Evolutionary conservation across 179 eudicot species (phyloP).

Genomic region (Corrigiola litoralis): DNA sequence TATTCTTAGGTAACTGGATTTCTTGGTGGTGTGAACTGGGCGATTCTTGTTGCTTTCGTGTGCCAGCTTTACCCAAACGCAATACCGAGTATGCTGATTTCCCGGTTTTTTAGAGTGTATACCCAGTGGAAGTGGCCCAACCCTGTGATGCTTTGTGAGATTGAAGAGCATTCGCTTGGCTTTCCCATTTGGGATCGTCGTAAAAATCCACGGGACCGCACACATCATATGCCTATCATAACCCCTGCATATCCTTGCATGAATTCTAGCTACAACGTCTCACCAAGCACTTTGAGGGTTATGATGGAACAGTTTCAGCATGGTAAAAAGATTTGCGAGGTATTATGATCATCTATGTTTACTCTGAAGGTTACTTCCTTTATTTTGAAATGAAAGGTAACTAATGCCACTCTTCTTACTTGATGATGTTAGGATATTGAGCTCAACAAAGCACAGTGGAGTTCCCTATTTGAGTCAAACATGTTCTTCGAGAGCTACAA

Average conservation of each 20-base stretch:
- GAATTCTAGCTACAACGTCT: conserved; percentile 93
- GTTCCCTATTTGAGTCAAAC: conserved; percentile 62
- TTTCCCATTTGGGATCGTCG: conserved; percentile 83
- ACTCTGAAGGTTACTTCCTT: neutral
- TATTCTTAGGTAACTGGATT: conserved; percentile 68
- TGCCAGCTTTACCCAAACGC: conserved; percentile 89
- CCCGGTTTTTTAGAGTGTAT: conserved; percentile 73
- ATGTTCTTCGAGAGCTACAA: conserved; percentile 72
- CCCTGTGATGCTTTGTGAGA: conserved; percentile 80
- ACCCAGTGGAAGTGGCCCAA: conserved; percentile 90
- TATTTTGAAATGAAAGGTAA: neutral
- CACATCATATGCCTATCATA: conserved; percentile 89
- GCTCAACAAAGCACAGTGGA: conserved; percentile 58
- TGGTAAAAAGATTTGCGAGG: conserved; percentile 73
- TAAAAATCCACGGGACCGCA: conserved; percentile 63
- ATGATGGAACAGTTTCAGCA: conserved; percentile 70
- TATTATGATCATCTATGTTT: conserved; percentile 22
- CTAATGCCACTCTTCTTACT: neutral
- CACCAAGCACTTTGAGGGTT: conserved; percentile 69
- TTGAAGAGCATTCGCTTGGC: conserved; percentile 71
- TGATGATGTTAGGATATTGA: conserved; percentile 65
- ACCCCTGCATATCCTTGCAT: conserved; percentile 95
- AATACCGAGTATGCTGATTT: conserved; percentile 77
- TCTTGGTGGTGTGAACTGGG: conserved; percentile 95
- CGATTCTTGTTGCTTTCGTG: conserved; percentile 76